These are phyloP conservation scores for Podaxis mareebaensis DNA, from an alignment of 768 basidiomycete genomes.

Conservation along the genomic window DNA sequence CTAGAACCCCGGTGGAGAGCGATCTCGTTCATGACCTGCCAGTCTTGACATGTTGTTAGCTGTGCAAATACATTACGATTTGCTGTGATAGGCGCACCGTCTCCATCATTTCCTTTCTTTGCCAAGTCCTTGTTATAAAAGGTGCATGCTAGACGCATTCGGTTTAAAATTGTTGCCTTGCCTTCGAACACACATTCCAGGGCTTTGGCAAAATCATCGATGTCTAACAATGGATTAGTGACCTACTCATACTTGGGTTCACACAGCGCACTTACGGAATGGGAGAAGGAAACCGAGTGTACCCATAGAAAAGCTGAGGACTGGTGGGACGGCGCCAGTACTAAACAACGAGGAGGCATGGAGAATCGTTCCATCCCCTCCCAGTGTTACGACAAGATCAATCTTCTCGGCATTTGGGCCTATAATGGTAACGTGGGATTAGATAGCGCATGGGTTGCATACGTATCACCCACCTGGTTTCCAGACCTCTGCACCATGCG, in stretches of 20 bases:
- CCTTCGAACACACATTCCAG: constrained; percentile 78
- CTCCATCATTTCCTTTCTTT: constrained; percentile 55
- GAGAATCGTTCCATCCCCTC: constrained; percentile 94
- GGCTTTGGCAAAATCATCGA: constrained; percentile 83
- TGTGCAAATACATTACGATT: neutral
- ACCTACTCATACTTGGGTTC: neutral
- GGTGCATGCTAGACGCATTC: constrained; percentile 88
- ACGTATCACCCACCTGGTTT: constrained; percentile 46
- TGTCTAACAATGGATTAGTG: constrained; percentile 51
- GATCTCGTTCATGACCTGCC: constrained; percentile 98
- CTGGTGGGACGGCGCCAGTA: constrained; percentile 89
- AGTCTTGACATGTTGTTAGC: constrained; percentile 47
- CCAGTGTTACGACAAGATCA: constrained; percentile 87
- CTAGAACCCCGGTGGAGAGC: constrained; percentile 90
- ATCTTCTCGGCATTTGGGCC: constrained; percentile 61
- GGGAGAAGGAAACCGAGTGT: constrained; percentile 92
- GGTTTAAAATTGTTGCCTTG: constrained; percentile 77
- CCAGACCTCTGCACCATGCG: constrained; percentile 67
- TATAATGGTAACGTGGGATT: constrained; percentile 18
- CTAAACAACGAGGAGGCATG: constrained; percentile 92
- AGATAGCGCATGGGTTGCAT: neutral
- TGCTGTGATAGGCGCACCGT: constrained; percentile 44
- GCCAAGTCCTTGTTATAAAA: constrained; percentile 64
- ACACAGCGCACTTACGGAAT: constrained; percentile 66
- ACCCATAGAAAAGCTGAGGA: constrained; percentile 89